Base-by-base conservation (phyloP, 306 rosid species). In the Betula pendula region DNA sequence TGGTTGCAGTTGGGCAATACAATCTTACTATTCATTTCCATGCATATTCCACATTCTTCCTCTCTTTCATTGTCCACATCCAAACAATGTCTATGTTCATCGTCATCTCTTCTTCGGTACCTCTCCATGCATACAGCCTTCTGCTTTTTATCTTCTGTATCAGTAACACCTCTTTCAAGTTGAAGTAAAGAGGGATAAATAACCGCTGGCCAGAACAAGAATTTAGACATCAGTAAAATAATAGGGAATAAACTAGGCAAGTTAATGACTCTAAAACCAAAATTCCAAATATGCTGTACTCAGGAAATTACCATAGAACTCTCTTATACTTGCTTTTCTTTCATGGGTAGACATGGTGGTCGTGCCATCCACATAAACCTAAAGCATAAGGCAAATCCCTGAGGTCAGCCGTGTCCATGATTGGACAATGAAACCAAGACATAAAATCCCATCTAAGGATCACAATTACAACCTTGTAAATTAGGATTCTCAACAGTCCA, bases 41-140 rank as follows among this genome's bases (percentile, higher is more conserved):
- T 94, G 85, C 98, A 94, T 84, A 94, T 94, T 71, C 97, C 98
- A 62, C 98, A 94, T 78, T 94, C 98, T 80, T 94, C 97, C 84
- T 94, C 98, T 77, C 98, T 86, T 85, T 94, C 98, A 77, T 85
- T 80, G 71, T 94, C 97, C 50, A 84, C 82, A 70, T 94, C 98
- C 0, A 91, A 86, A 75, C 68, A 70, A 43, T 74, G 89, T 70
- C 79, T 55, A 22, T 60, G 66, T 58, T 87, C 97, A 70, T 85
- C 96, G 0, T 86, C 92, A 20, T 90, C 97, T 84, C 94, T 88
- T 79, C 83, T 89, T 29, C 93, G 75, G 70, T 92, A 94, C 81
- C 98, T 84, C 81, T 92, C 98, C 96, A 87, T 74, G 78, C 96
- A 92, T 14, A 89, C 87, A 56, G 87, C 93, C 81, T 92, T 92